phyloP scores from a whole-genome alignment of 371 early-diverging fungal genomes.

The Mucor irregularis region DNA sequence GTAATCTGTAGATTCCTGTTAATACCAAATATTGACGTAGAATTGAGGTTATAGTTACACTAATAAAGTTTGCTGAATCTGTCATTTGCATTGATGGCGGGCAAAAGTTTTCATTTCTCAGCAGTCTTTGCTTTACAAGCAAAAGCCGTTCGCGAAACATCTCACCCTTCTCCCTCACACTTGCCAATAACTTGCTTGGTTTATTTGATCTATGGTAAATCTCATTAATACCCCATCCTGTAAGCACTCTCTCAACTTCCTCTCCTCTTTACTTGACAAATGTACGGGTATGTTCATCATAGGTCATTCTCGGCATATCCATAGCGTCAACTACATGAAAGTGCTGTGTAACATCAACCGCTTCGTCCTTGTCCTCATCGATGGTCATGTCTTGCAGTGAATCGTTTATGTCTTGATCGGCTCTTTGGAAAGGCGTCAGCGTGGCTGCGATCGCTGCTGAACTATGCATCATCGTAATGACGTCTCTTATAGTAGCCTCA shows the following conservation, averaged over 20 bases:
- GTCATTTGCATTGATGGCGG: conserved; percentile 37
- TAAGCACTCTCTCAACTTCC: neutral
- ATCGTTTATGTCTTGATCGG: conserved; percentile 26
- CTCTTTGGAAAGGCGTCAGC: conserved; percentile 26
- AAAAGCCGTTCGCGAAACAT: conserved; percentile 77
- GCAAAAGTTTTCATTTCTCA: conserved; percentile 82
- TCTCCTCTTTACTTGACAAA: conserved; percentile 51
- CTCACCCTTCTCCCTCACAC: conserved; percentile 65
- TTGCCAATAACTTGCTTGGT: conserved; percentile 45
- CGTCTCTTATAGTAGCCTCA: conserved; percentile 29
- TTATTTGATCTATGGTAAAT: conserved; percentile 28
- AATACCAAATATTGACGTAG: neutral
- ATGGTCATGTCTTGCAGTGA: conserved; percentile 37
- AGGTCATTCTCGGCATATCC: conserved; percentile 68
- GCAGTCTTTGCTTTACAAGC: conserved; percentile 72
- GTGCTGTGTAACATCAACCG: conserved; percentile 57
- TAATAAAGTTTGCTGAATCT: conserved; percentile 12
- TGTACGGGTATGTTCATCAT: conserved; percentile 61
- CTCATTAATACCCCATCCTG: no score
- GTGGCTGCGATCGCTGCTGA: conserved; percentile 27
- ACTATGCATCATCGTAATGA: conserved; percentile 24
- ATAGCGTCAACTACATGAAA: conserved; percentile 78
- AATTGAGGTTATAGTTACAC: conserved; percentile 36
- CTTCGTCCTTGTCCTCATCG: conserved; percentile 27
- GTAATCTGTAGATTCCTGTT: conserved; percentile 59